phyloP scores from a whole-genome alignment of 306 rosid species.

The Betula pendula region DNA sequence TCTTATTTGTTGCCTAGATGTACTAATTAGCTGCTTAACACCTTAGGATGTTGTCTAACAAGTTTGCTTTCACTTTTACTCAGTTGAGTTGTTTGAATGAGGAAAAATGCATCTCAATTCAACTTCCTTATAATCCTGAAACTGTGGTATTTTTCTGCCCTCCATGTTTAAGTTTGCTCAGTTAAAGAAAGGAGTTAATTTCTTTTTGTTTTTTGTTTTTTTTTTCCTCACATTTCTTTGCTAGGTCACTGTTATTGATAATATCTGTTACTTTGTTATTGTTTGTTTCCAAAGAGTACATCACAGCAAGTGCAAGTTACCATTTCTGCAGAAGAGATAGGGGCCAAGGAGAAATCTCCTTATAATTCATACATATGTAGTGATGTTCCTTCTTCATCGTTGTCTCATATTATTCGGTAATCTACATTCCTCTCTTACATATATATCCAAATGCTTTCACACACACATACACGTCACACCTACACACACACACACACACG shows the following conservation, averaged over 20 bases:
- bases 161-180: conserved; percentile 24
- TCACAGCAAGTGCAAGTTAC: conserved; percentile 54
- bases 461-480: neutral
- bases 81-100: conserved; percentile 60
- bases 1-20: conserved; percentile 21
- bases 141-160: conserved; percentile 49
- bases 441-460: neutral
- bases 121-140: conserved; percentile 46
- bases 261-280: conserved; percentile 23
- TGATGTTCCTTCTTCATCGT: conserved; percentile 51
- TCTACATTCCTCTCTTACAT: conserved; percentile 30
- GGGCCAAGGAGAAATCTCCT: conserved; percentile 59
- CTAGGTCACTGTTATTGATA: conserved; percentile 29
- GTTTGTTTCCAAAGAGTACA: conserved; percentile 38
- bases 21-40: conserved; percentile 24
- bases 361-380: conserved; percentile 31
- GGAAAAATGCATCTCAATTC: conserved; percentile 55
- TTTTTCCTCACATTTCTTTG: neutral
- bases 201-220: neutral
- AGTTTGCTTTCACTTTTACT: conserved; percentile 10
- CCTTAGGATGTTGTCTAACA: neutral
- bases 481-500: neutral
- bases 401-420: conserved; percentile 60
- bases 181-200: neutral
- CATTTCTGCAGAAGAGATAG: conserved; percentile 63